Conservation (phyloP, 371 early-diverging fungal genomes). For the Rhizopus stolonifer region DNA sequence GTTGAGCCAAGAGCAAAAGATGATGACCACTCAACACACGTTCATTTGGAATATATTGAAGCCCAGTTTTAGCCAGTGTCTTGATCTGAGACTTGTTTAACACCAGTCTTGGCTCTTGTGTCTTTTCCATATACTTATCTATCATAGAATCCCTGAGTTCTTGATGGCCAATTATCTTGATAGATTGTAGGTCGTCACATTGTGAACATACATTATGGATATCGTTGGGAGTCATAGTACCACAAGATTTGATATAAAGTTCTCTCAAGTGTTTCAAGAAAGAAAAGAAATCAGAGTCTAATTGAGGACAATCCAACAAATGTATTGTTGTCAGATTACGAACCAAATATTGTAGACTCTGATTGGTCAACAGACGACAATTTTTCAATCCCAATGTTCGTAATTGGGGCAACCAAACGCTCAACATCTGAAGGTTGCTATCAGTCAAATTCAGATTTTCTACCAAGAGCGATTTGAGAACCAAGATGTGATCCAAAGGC, state of each 20-base stretch:
- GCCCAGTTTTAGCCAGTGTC: not conserved
- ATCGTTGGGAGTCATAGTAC: conserved; percentile 11
- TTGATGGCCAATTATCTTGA: conserved; percentile 5
- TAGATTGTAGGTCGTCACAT: not conserved
- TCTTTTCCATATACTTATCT: conserved; percentile 5
- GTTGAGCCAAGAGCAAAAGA: no score
- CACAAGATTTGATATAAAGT: conserved; percentile 23
- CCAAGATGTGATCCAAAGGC: not conserved
- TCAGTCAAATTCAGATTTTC: conserved; percentile 14
- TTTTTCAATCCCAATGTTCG: conserved; percentile 6
- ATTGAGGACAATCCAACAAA: conserved; percentile 13
- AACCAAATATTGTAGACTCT: not conserved
- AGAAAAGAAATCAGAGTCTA: conserved; percentile 8
- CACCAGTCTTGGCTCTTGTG: not conserved
- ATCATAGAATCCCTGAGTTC: not conserved
- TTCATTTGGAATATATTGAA: no score
- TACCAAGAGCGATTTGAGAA: conserved; percentile 4
- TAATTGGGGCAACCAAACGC: not conserved
- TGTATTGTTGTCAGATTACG: conserved; percentile 4
- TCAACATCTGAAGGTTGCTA: not conserved
- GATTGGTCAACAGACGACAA: conserved; percentile 4
- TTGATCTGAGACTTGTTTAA: not conserved
- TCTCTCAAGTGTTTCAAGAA: not conserved
- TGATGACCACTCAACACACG: no score
- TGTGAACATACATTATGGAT: conserved; percentile 17